phyloP scores from a whole-genome alignment of 176 grass and related monocot genomes.

The Hordeum marinum region DNA sequence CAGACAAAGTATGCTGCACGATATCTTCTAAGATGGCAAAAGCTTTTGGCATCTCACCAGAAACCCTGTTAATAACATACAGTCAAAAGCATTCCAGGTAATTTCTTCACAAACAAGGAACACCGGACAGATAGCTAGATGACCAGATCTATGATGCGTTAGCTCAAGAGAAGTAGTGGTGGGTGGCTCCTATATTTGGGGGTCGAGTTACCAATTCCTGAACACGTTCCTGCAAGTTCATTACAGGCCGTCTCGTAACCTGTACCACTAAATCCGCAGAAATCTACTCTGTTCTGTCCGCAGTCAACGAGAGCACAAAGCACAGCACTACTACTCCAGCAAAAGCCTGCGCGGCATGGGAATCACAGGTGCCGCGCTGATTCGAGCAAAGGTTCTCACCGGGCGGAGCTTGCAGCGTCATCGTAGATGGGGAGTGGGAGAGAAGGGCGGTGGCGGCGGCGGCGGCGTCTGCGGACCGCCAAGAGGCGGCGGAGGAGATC shows the following conservation, averaged over 20 bases:
- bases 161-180: background rate
- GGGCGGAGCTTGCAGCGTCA: conserved; percentile 12
- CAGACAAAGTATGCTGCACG: conserved; percentile 1
- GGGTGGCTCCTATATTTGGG: background rate
- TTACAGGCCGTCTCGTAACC: background rate
- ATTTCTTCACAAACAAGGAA: background rate
- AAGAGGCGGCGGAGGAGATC: conserved; percentile 31
- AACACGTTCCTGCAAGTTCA: background rate
- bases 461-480: background rate
- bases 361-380: background rate
- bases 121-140: background rate
- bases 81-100: background rate
- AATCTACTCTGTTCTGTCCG: background rate
- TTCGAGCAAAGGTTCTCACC: conserved; percentile 26
- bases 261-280: background rate
- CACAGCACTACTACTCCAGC: background rate
- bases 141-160: conserved; percentile 1
- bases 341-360: background rate
- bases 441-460: conserved; percentile 21
- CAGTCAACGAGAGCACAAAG: background rate
- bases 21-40: conserved; percentile 75
- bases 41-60: conserved; percentile 46
- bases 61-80: conserved; percentile 42
- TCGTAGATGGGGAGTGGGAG: conserved; percentile 35
- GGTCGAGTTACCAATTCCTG: background rate